Conservation (phyloP, 2,329 filamentous ascomycete genomes). For the Fusarium sp. region DNA sequence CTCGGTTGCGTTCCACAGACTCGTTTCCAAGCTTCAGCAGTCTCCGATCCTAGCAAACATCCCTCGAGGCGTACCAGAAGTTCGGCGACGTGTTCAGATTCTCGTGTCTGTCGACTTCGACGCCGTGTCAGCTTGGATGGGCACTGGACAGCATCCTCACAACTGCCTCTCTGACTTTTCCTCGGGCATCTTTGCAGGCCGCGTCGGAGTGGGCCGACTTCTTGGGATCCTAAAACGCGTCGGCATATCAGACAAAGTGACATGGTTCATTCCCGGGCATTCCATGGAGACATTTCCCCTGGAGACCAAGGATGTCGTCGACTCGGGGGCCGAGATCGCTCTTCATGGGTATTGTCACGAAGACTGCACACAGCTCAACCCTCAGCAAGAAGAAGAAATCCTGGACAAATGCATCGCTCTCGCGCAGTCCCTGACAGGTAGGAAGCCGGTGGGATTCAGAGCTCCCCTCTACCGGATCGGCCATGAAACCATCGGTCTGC, state of each 20-base stretch:
- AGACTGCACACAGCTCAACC: neutral
- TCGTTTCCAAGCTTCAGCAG: neutral
- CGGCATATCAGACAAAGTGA: slow-evolving; percentile 55
- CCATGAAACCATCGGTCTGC: neutral
- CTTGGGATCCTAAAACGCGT: slow-evolving; percentile 51
- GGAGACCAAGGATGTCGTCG: slow-evolving; percentile 51
- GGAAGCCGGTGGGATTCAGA: neutral
- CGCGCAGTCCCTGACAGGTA: neutral
- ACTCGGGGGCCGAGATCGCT: slow-evolving; percentile 37
- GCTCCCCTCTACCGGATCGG: slow-evolving; percentile 7
- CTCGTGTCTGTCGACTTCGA: slow-evolving; percentile 57
- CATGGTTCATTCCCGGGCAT: slow-evolving; percentile 63
- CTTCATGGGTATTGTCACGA: slow-evolving; percentile 9
- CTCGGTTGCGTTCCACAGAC: neutral
- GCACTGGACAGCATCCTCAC: slow-evolving; percentile 58
- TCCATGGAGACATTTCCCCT: slow-evolving; percentile 58
- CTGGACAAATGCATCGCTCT: slow-evolving; percentile 2
- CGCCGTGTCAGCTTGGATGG: slow-evolving; percentile 62
- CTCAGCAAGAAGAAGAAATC: neutral
- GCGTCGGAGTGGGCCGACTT: slow-evolving; percentile 58
- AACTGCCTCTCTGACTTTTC: slow-evolving; percentile 28
- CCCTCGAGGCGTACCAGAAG: neutral
- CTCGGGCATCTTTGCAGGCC: slow-evolving; percentile 18
- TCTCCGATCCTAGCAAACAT: neutral
- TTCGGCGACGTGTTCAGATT: slow-evolving; percentile 36